Evolutionary conservation across 1,139 yeast genomes (phyloP), one percentile per base, ranked within the genome.

Genomic region (Magnusiomyces tetraspermus): DNA sequence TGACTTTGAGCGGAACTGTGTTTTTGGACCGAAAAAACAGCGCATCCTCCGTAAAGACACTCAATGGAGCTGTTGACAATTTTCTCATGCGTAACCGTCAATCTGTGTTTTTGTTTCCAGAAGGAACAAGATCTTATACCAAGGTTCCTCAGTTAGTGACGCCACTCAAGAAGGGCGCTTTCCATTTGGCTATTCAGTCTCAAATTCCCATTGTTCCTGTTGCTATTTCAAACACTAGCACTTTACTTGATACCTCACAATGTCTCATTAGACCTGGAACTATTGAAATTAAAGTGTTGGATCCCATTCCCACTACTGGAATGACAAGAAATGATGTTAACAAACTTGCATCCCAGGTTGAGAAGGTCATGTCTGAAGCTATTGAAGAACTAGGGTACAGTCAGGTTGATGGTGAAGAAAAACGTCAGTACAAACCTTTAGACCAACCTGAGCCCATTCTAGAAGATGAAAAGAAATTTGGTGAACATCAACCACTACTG

Each of bases 161-260:
- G 8, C 95, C 96, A 1, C 87, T 92, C 70, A 92, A 92, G 69
- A 94, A 94, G 67, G 99, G 99, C 50, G 97, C 97, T 0, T 94
- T 94, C 80, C 96, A 92, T 69, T 77, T 92, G 63, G 98, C 99
- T 13, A 85, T 85, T 57, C 95, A 90, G 69, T 96, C 96, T 2
- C 81, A 80, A 43, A 81, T 92, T 37, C 97, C 97, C 24, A 74
- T 92, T 47, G 80, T 92, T 15, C 98, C 99, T 2, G 75, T 85
- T 46, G 95, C 87, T 10, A 87, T 88, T 6, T 79, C 90, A 45
- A 94, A 92, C 70, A 86, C 95, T 53, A 83, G 95, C 5, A 77
- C 79, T 37, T 67, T 92, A 45, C 78, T 85, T 71, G 78, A 80
- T 62, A 71, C 85, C 45, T 77, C 77, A 58, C 65, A 71, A 42